Evolutionary conservation across 176 grass and related monocot species (phyloP), one percentile per base, ranked within the genome.

Genomic region (Triticum timopheevii): DNA sequence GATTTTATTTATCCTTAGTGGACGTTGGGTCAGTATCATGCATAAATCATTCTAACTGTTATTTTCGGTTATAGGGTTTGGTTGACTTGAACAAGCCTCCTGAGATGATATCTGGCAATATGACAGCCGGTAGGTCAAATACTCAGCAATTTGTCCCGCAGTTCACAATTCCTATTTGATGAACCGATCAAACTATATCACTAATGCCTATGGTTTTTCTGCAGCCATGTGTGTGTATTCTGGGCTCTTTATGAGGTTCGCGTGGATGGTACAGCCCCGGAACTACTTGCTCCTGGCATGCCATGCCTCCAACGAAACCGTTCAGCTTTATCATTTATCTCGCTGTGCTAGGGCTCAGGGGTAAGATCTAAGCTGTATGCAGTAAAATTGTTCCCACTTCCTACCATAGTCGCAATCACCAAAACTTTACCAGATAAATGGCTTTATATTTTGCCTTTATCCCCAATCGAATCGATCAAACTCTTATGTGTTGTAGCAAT

Each of bases 201-300:
- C 40, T 84, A 45, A 87, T 80, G 24, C 13, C 19, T 83, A 6
- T 13, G 22, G 47, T 76, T 76, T 76, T 66, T 61, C 10, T 91
- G 87, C 84, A 98, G 95, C 73, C 23, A 98, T 98, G 95, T 98
- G 95, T 38, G 91, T 97, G 27, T 97, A 95, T 64, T 97, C 93
- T 61, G 91, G 58, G 61, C 89, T 97, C 19, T 76, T 76, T 65
- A 97, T 97, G 95, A 94, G 95, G 71, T 97, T 97, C 79, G 92
- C 95, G 36, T 97, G 95, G 95, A 98, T 98, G 95, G 93, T 98
- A 39, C 87, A 93, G 24, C 93, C 95, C 33, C 84, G 93, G 30
- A 95, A 98, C 74, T 95, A 95, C 88, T 88, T 98, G 83, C 93
- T 98, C 87, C 69, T 98, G 23, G 93, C 88, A 59, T 95, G 93